Base-by-base conservation (phyloP, 768 basidiomycete species). In the Termitomyces sp. region DNA sequence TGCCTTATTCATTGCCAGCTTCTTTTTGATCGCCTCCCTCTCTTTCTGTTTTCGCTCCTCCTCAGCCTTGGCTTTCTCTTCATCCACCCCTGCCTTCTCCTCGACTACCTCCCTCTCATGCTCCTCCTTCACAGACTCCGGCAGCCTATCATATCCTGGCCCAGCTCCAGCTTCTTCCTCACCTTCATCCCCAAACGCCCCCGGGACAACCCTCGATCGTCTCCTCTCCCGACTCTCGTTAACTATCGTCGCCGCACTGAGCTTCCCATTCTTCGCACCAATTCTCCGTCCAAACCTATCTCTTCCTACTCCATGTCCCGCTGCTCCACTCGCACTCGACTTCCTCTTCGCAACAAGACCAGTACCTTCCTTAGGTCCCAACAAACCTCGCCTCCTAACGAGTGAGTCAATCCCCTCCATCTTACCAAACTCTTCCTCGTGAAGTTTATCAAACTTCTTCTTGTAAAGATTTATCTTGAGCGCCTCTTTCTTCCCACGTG, bases 371-470 rank as follows among this genome's bases (percentile, higher is more conserved):
- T 59, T 21, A 62, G 62, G 17, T 12, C 5, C 51, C 33, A 52
- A 54, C 50, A 60, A 61, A 45, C 66, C 68, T 48, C 67, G 68
- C 50, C 71, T 69, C 63, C 65, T 72, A 37, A 74, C 64, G 38
- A 76, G 53, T 46, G 68, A 70, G 63, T 75, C 78, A 64, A 91
- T 91, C 7, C 86, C 84, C 61, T 89, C 87, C 90, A 92, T 92
- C 76, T 82, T 86, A 54, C 71, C 70, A 66, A 91, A 91, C 55
- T 81, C 79, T 37, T 78, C 75, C 54, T 84, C 78, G 63, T 93
- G 90, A 26, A 74, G 65, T 63, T 78, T 80, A 21, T 85, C 79
- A 64, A 91, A 78, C 63, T 75, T 78, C 53, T 71, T 67, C 45
- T 69, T 73, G 23, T 75, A 63, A 19, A 70, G 70, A 33, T 65